Conservation (phyloP, 2,329 filamentous ascomycete species). For the Alternaria arbusti region DNA sequence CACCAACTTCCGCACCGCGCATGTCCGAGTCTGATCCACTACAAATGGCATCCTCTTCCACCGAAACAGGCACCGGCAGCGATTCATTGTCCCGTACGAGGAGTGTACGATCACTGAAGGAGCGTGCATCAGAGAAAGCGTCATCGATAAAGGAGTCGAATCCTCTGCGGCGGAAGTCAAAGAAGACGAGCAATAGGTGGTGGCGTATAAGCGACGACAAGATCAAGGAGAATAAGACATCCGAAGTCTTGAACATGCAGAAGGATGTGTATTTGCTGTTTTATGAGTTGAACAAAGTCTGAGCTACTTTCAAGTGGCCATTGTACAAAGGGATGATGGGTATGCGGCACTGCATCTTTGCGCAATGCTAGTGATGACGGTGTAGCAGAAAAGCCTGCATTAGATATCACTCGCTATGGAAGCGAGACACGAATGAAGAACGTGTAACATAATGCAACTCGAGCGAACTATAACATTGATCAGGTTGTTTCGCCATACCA, state of each 20-base stretch:
- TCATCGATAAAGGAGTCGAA: conserved; percentile 54
- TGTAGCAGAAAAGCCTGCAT: neutral
- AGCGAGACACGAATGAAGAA: neutral
- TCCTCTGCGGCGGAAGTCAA: conserved; percentile 60
- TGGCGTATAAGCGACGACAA: conserved; percentile 99
- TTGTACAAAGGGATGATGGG: neutral
- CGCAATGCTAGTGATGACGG: neutral
- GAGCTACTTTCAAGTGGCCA: neutral
- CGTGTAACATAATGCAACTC: neutral
- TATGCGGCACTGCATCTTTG: neutral
- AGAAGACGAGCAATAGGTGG: conserved; percentile 77
- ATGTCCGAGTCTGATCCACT: conserved; percentile 31
- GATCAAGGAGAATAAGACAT: conserved; percentile 91
- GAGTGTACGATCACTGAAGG: conserved; percentile 40
- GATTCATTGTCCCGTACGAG: conserved; percentile 31
- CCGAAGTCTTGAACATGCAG: conserved; percentile 90
- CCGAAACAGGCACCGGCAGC: conserved; percentile 15
- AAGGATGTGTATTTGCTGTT: conserved; percentile 95
- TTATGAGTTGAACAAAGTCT: conserved; percentile 76
- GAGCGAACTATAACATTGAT: no score
- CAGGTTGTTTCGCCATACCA: no score
- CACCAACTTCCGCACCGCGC: conserved; percentile 42
- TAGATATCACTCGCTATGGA: conserved; percentile 1
- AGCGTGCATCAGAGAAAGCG: conserved; percentile 38
- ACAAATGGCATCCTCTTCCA: conserved; percentile 21